Evolutionary conservation across 192 early-diverging fungal species (phyloP), one percentile per base, ranked within the genome.

Genomic region (Coemansia sp.): DNA sequence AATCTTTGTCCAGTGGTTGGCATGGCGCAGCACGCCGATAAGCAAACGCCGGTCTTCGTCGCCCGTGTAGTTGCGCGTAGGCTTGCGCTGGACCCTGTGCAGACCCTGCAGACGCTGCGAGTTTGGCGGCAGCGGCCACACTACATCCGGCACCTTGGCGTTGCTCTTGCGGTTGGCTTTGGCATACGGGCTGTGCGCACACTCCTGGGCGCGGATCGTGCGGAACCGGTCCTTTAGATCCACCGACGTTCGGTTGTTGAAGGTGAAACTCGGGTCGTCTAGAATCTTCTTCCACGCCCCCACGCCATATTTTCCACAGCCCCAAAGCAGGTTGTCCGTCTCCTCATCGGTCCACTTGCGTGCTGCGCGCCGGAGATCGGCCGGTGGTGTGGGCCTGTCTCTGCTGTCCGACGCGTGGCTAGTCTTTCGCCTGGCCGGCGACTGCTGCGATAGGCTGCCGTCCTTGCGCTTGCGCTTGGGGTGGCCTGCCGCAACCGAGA

Each of bases 271-370:
- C 11, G 71, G 39, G 19, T 75, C 71, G 38, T 67, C 65, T 13
- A 75, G 51, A 3, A 75, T 75, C 31, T 64, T 75, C 52, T 75
- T 75, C 71, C 71, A 75, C 18, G 71, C 71, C 0, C 71, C 71
- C 4, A 75, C 64, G 0, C 71, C 71, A 38, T 75, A 67, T 21
- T 67, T 67, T 43, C 47, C 49, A 44, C 71, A 75, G 0, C 71
- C 71, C 9, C 51, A 38, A 3, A 75, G 44, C 32, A 75, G 42
- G 17, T 61, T 65, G 3, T 67, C 56, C 1, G 71, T 64, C 40
- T 75, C 71, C 13, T 67, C 59, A 1, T 75, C 71, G 0, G 71
- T 44, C 71, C 71, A 75, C 31, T 67, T 67, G 40, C 71, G 64
- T 13, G 71, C 64, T n/a, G 54, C 51, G 2, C 71, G 60, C 2